Evolutionary conservation across 1,284 basidiomycete species (phyloP), one percentile per base, ranked within the genome.

Genomic region (Coniferiporia sulphurascens): DNA sequence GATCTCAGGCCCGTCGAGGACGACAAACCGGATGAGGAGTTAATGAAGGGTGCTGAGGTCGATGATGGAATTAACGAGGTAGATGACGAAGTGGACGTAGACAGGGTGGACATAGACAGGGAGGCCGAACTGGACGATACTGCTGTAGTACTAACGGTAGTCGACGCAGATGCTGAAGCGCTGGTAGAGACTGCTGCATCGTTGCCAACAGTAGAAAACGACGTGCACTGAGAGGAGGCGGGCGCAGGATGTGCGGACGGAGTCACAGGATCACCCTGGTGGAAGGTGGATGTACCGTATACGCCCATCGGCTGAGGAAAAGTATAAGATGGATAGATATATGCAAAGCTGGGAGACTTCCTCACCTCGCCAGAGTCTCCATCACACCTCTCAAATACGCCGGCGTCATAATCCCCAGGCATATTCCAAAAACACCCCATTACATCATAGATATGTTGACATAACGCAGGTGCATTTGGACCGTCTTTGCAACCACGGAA

Each of bases 401-500:
- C 84, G 12, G 76, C 51, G 43, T 71, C 70, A 65, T 88, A 87
- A 67, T 80, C 80, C 17, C 76, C 87, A 4, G 86, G 86, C 77
- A 87, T 86, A 68, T 87, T 87, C 81, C 83, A 89, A 3, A 56
- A 67, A 66, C 85, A 88, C 19, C 86, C 84, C 73, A 86, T 78
- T 44, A 77, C 73, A 63, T 88, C 85, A 71, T 86, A 84, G 63
- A 87, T 84, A 66, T 86, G 80, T 60, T 89, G 72, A 69, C 90
- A 92, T 67, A 82, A 76, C 0, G 71, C 72, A 0, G 85, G 77
- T 7, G 88, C 84, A 35, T 74, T 73, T 1, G 78, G 75, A 15
- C 82, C 86, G 48, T 78, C 78, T 58, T 79, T 83, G 71, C 89
- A 92, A 5, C 81, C 88, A 60, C 89, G 80, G 75, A 93, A 81